Evolutionary conservation across 768 basidiomycete species (phyloP).

Genomic region (Pleurotus giganteus): DNA sequence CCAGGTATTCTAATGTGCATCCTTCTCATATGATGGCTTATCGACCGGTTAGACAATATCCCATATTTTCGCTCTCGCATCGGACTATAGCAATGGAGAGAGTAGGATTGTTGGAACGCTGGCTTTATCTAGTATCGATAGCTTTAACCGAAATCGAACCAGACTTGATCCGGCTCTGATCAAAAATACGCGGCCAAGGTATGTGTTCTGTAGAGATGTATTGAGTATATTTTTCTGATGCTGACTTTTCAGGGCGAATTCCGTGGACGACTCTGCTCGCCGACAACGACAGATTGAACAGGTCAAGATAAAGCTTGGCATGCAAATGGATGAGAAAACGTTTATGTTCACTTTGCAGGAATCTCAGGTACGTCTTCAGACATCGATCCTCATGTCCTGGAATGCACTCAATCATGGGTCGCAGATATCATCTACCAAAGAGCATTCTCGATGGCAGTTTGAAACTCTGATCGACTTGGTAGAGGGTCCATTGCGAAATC

Average conservation of each 20-base stretch:
- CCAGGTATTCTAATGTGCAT: slow-evolving; percentile 50
- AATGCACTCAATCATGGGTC: neutral
- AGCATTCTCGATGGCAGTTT: slow-evolving; percentile 90
- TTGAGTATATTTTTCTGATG: neutral
- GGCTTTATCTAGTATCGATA: slow-evolving; percentile 85
- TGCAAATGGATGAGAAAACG: slow-evolving; percentile 94
- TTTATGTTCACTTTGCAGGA: slow-evolving; percentile 86
- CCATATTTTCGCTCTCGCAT: slow-evolving; percentile 79
- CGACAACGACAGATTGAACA: slow-evolving; percentile 91
- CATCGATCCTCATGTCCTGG: neutral
- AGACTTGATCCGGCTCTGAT: slow-evolving; percentile 59
- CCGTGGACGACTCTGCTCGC: slow-evolving; percentile 81
- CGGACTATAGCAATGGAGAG: slow-evolving; percentile 73
- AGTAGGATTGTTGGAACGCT: slow-evolving; percentile 82
- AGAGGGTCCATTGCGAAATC: slow-evolving; percentile 89
- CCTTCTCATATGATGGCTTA: neutral
- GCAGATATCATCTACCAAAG: slow-evolving; percentile 84
- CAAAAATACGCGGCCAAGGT: slow-evolving; percentile 68
- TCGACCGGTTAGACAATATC: slow-evolving; percentile 66
- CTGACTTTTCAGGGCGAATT: slow-evolving; percentile 56
- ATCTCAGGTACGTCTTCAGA: slow-evolving; percentile 59
- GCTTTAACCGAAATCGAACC: slow-evolving; percentile 85
- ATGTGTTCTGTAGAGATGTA: neutral
- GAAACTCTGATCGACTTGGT: slow-evolving; percentile 85
- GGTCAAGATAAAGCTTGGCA: slow-evolving; percentile 81